Percentiles rank a stretch among this genome's conserved stretches.
These are phyloP conservation scores for Aureobasidium sp. DNA, from an alignment of 2,329 filamentous ascomycete genomes.

Conservation along the genomic window DNA sequence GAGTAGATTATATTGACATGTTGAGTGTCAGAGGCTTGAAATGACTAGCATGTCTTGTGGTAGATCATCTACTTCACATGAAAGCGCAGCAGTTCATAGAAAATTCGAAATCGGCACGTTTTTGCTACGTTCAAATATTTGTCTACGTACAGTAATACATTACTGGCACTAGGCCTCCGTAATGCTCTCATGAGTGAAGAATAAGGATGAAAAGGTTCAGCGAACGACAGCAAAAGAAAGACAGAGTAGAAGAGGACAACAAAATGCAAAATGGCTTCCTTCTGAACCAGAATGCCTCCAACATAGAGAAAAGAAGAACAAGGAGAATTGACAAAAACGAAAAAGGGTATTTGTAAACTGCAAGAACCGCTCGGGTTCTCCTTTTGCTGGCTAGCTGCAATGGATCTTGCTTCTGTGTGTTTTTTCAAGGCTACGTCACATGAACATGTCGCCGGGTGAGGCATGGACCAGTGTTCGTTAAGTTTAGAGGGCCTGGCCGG, in stretches of 20 bases:
- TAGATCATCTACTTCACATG: not conserved
- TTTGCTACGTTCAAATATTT: not conserved
- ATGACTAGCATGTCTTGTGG: not conserved
- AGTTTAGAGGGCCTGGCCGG: constrained; percentile 35
- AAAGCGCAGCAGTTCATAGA: not conserved
- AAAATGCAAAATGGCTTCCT: not conserved
- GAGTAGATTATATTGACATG: not conserved
- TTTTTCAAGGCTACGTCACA: not conserved
- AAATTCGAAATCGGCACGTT: not conserved
- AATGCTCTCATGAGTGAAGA: constrained; percentile 6
- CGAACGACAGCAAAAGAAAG: not conserved
- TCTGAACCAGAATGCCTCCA: not conserved
- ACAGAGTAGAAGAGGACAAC: not conserved
- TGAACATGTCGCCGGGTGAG: not conserved
- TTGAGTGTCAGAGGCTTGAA: too few relatives aligned
- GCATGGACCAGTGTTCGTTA: not conserved
- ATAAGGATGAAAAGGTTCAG: not conserved
- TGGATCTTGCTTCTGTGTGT: not conserved
- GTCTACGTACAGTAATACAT: constrained; percentile 11
- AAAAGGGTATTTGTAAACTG: not conserved
- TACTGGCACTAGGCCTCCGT: constrained; percentile 8
- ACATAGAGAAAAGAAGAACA: constrained; percentile 3
- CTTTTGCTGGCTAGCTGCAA: not conserved
- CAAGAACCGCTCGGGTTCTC: not conserved
- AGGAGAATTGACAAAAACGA: not conserved